Conservation (phyloP, 1,284 basidiomycete species). For the Leccinum griseonigrum region DNA sequence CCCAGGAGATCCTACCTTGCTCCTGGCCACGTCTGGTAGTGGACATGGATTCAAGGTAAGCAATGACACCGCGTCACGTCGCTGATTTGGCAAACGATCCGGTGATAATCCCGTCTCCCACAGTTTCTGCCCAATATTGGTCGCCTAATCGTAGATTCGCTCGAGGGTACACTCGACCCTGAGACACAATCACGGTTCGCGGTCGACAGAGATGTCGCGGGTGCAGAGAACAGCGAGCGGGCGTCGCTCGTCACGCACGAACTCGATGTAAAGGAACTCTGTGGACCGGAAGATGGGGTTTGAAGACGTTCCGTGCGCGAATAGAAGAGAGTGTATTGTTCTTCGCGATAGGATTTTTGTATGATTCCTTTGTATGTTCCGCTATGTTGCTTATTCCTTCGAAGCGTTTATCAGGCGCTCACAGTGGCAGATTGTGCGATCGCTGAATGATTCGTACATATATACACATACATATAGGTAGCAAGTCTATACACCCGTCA, state of each 20-base stretch:
- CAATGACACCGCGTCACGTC: background rate
- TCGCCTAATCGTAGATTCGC: conserved; percentile 64
- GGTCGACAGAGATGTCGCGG: conserved; percentile 37
- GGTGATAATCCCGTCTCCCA: background rate
- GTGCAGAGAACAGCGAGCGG: conserved; percentile 36
- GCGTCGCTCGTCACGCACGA: conserved; percentile 32
- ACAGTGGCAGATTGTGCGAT: background rate
- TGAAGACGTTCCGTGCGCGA: conserved; percentile 15
- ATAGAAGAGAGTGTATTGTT: background rate
- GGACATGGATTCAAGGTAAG: conserved; percentile 82
- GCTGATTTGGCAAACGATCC: background rate
- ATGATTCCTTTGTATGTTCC: background rate
- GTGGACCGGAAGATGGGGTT: conserved; percentile 41
- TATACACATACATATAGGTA: background rate
- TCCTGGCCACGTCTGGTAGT: conserved; percentile 75
- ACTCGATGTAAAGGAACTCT: conserved; percentile 49
- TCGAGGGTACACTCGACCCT: conserved; percentile 61
- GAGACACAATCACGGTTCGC: conserved; percentile 54
- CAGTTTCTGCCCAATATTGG: conserved; percentile 87
- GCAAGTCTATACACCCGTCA: background rate
- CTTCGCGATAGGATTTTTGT: background rate
- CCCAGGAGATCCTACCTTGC: conserved; percentile 52
- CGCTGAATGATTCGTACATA: background rate
- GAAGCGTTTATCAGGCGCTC: background rate
- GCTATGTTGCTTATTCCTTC: background rate